Evolutionary conservation across 495 filamentous ascomycete species (phyloP), one percentile per base, ranked within the genome.

Genomic region (Echria macrotheca): DNA sequence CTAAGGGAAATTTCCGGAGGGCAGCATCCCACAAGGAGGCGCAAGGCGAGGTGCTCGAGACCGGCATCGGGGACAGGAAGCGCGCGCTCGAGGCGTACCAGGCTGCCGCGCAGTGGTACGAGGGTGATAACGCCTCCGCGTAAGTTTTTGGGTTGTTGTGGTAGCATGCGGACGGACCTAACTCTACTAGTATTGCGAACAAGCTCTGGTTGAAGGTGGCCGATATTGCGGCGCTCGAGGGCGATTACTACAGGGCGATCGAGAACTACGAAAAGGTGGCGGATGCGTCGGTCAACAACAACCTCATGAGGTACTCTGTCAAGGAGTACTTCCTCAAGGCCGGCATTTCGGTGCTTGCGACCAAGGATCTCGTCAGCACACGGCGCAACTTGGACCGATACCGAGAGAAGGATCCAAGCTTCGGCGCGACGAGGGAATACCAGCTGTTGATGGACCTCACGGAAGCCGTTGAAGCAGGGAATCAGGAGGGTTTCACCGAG

Each of bases 311-410:
- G 58, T 96, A 84, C 79, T 88, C 82, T 12, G 84, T 96, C 47
- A 95, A 95, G 66, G 87, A 94, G 43, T 95, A 96, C 69, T 85
- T 94, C 64, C 71, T 96, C 51, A 95, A 95, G 73, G 87, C 87
- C 0, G 89, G 87, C 29, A 81, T 96, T 43, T 91, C 86, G 67
- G 80, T 85, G 54, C 73, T 94, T 29, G 86, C 87, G 46, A 79
- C 79, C 35, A 80, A 80, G 53, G 89, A 96, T 60, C 67, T 84
- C 52, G 83, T 95, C 36, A 85, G 79, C 17, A 73, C 81, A 5
- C 83, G 82, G 56, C 82, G 86, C 25, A 90, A 89, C 21, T 67
- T 96, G 17, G 82, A 91, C 57, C 78, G 69, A 50, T 96, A 94
- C 68, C 77, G 79, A 24, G 88, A 95, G 23, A 76, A 94, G 52